Percentiles rank a stretch among this genome's conserved stretches.
These are phyloP conservation scores for Exsudoporus frostii DNA, from an alignment of 768 basidiomycete genomes.

Conservation along the genomic window DNA sequence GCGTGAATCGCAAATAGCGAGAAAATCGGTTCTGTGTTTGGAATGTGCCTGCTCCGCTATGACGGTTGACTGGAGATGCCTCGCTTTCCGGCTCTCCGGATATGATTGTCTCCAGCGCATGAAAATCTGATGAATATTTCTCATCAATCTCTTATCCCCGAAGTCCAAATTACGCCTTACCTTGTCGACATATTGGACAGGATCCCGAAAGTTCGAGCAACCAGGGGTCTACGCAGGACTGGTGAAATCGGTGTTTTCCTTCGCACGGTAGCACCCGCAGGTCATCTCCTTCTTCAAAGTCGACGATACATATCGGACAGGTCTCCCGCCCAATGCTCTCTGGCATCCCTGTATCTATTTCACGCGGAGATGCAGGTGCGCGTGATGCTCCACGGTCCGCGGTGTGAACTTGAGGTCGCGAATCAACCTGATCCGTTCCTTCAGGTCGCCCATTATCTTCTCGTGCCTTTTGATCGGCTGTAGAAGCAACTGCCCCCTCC, in stretches of 20 bases:
- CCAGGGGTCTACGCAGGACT: constrained; percentile 91
- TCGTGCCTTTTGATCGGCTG: not conserved
- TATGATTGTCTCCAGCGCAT: constrained; percentile 58
- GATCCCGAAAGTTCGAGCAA: constrained; percentile 84
- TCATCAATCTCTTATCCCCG: not conserved
- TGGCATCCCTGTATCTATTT: constrained; percentile 47
- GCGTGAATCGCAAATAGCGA: constrained; percentile 54
- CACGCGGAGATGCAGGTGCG: not conserved
- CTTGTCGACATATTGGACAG: constrained; percentile 91
- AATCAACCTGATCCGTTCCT: constrained; percentile 6
- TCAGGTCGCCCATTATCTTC: constrained; percentile 1
- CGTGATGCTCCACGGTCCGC: not conserved
- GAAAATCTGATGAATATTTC: constrained; percentile 44
- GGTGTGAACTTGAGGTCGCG: not conserved
- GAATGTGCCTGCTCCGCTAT: constrained; percentile 15
- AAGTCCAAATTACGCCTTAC: constrained; percentile 37
- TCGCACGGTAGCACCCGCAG: constrained; percentile 88
- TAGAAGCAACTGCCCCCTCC: not conserved
- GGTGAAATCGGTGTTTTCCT: constrained; percentile 87
- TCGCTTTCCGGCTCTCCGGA: constrained; percentile 31
- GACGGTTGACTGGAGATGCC: constrained; percentile 2
- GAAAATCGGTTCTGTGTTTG: constrained; percentile 47
- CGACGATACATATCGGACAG: constrained; percentile 93
- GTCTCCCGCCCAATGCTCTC: constrained; percentile 76
- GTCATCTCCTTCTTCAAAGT: constrained; percentile 93